Evolutionary conservation across 257 asterid genomes (phyloP).

Genomic region (Jasminum sambac): DNA sequence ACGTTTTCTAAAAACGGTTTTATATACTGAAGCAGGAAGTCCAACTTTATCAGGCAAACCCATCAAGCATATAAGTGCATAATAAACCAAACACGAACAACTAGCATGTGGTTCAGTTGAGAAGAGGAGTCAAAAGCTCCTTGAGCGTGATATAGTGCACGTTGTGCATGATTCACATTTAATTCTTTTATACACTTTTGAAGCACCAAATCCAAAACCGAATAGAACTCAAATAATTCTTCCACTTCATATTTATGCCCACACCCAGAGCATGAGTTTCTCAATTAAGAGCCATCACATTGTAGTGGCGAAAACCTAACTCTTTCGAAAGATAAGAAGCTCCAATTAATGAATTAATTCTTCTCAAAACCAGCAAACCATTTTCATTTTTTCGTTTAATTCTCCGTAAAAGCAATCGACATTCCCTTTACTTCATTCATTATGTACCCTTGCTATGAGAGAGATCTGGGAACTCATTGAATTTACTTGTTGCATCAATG

Average conservation of each 20-base stretch:
- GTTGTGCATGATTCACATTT: not conserved
- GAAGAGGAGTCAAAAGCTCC: not conserved
- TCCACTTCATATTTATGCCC: not conserved
- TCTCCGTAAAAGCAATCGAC: conserved; percentile 2
- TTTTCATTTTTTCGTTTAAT: not conserved
- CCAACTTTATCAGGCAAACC: conserved; percentile 4
- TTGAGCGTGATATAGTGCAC: not conserved
- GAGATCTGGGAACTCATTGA: not conserved
- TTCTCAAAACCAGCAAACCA: not conserved
- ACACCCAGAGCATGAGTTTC: not conserved
- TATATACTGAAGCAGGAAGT: not conserved
- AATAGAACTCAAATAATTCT: not conserved
- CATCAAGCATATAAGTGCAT: not conserved
- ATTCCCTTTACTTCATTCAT: not conserved
- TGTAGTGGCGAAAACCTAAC: not conserved
- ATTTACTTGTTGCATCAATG: not conserved
- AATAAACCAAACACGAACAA: conserved; percentile 8
- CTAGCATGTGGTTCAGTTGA: not conserved
- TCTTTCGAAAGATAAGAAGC: not conserved
- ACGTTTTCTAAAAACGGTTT: not conserved
- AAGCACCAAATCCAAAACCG: not conserved
- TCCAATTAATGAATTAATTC: not conserved
- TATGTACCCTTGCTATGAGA: not conserved
- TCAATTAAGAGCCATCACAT: not conserved
- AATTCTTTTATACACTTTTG: not conserved